Evolutionary conservation across 1,139 yeast species (phyloP).

Genomic region (Candida tropicalis): DNA sequence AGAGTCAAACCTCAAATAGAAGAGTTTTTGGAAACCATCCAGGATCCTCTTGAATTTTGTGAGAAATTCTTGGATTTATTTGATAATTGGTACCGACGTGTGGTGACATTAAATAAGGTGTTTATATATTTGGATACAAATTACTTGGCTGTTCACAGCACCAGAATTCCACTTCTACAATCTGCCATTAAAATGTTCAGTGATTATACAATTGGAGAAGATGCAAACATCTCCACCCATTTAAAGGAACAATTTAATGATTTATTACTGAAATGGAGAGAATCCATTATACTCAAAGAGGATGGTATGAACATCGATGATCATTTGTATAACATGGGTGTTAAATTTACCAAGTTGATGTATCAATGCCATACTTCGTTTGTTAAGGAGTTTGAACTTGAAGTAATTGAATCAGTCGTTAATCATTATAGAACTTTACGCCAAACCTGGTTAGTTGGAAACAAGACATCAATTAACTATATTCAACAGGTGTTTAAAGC

Average conservation of each 20-base stretch:
- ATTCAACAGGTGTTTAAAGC: slow-evolving; percentile 19
- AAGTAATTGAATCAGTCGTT: slow-evolving; percentile 21
- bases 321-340: slow-evolving; percentile 13
- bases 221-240: slow-evolving; percentile 1
- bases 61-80: slow-evolving; percentile 21
- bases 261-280: slow-evolving; percentile 7
- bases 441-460: slow-evolving; percentile 19
- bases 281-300: neutral
- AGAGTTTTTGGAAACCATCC: slow-evolving; percentile 5
- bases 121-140: slow-evolving; percentile 40
- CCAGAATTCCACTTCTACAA: slow-evolving; percentile 28
- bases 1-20: neutral
- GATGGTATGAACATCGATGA: neutral
- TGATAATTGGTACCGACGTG: slow-evolving; percentile 28
- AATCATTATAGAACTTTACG: slow-evolving; percentile 22
- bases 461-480: slow-evolving; percentile 20
- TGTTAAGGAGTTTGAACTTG: slow-evolving; percentile 20
- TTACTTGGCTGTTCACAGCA: slow-evolving; percentile 36
- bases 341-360: slow-evolving; percentile 22
- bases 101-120: slow-evolving; percentile 29
- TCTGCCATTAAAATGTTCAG: slow-evolving; percentile 26
- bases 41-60: neutral
- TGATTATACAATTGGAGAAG: slow-evolving; percentile 20
- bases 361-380: slow-evolving; percentile 22
- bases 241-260: neutral